Percentiles rank a stretch among this genome's conserved stretches.
Conservation (phyloP, 108 stramenopile species). For the Chaetoceros tenuissimus region DNA sequence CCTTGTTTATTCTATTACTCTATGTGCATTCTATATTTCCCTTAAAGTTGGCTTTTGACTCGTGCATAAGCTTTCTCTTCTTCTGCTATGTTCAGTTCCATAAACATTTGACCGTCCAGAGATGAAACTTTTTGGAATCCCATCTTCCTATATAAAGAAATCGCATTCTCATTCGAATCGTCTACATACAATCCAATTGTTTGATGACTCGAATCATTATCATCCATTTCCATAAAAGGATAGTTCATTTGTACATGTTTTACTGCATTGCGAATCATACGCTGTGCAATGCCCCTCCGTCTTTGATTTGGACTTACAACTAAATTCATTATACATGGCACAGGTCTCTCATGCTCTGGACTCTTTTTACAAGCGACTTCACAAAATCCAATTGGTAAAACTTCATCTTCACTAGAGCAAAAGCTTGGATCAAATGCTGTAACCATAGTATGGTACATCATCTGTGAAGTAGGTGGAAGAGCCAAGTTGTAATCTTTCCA, state of each 20-base stretch:
- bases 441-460: conserved; percentile 28
- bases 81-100: background rate
- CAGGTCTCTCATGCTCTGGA: conserved; percentile 25
- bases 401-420: conserved; percentile 19
- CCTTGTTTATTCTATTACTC: too few species aligned
- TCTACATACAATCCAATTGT: background rate
- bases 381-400: conserved; percentile 29
- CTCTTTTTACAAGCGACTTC: conserved; percentile 6
- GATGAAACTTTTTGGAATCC: background rate
- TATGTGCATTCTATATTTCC: too few species aligned
- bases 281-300: background rate
- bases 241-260: background rate
- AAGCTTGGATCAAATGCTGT: conserved; percentile 23
- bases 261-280: background rate
- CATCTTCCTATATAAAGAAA: background rate
- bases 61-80: background rate
- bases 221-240: background rate
- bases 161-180: background rate
- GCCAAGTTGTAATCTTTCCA: conserved; percentile 36
- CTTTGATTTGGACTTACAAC: background rate
- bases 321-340: conserved; percentile 14
- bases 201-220: too few species aligned
- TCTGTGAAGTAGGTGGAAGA: conserved; percentile 26
- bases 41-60: too few species aligned
- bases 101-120: background rate